These are phyloP conservation scores for Mortierella antarctica DNA, from an alignment of 192 early-diverging fungal genomes.

Conservation along the genomic window DNA sequence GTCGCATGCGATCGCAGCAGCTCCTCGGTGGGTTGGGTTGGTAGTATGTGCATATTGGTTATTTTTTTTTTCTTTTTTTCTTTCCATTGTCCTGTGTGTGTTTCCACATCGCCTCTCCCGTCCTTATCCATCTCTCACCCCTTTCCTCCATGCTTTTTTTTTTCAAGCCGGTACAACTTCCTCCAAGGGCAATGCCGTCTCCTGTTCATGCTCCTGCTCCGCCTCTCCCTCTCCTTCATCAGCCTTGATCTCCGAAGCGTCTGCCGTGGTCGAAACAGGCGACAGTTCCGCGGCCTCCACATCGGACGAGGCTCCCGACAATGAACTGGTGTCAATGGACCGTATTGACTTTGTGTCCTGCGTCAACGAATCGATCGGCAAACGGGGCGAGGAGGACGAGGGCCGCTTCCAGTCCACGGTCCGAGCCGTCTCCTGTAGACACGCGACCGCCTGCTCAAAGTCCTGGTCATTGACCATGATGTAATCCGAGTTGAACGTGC, in stretches of 20 bases:
- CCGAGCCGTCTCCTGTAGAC: slow-evolving; percentile 25
- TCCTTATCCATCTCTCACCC: neutral
- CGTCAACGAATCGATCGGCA: neutral
- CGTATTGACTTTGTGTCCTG: slow-evolving; percentile 16
- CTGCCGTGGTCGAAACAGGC: slow-evolving; percentile 27
- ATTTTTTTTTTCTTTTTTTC: neutral
- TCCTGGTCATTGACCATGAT: slow-evolving; percentile 51
- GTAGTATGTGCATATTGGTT: neutral
- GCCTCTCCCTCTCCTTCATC: slow-evolving; percentile 3
- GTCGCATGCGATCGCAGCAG: neutral
- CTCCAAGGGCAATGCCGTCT: neutral
- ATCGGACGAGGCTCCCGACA: slow-evolving; percentile 19
- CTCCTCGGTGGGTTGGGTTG: neutral
- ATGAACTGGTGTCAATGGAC: slow-evolving; percentile 23
- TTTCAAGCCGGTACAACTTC: neutral
- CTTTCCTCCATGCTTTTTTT: neutral
- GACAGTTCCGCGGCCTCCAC: slow-evolving; percentile 14
- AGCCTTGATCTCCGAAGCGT: neutral
- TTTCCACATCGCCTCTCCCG: too few species aligned
- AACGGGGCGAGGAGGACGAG: neutral
- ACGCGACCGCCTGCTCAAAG: slow-evolving; percentile 30
- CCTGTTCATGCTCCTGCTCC: too few species aligned
- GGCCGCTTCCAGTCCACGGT: neutral
- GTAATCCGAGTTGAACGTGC: slow-evolving; percentile 47
- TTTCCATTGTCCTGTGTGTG: neutral